Evolutionary conservation across 148 eudicot species (phyloP).

Genomic region (Chenopodium formosanum): DNA sequence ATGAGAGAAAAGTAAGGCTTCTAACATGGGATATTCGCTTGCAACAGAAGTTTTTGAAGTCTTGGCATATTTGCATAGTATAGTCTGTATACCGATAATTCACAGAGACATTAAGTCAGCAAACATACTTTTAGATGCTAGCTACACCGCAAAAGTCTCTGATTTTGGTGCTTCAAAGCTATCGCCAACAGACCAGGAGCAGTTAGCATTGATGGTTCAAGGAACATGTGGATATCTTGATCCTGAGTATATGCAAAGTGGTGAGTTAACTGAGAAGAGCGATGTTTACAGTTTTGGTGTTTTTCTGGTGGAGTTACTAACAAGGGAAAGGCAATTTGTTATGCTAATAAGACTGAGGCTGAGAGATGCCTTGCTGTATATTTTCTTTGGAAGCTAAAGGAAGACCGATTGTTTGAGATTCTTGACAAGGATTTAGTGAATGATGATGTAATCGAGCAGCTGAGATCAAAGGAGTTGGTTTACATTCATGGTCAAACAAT

Average conservation of each 20-base stretch:
- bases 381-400: not conserved
- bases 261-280: conserved; percentile 9
- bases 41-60: conserved; percentile 8
- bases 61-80: conserved; percentile 11
- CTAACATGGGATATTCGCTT: conserved; percentile 13
- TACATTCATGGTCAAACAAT: too few relatives aligned
- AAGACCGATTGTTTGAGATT: not conserved
- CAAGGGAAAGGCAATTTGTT: conserved; percentile 1
- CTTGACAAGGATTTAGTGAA: not conserved
- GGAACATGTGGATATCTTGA: conserved; percentile 19
- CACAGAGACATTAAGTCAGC: not conserved
- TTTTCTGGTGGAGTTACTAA: conserved; percentile 9
- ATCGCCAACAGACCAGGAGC: conserved; percentile 4
- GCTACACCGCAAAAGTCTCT: conserved; percentile 13
- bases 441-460: not conserved
- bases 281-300: conserved; percentile 23
- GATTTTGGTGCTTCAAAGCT: conserved; percentile 20
- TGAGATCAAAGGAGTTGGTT: not conserved
- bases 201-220: conserved; percentile 9
- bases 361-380: conserved; percentile 8
- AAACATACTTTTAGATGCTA: conserved; percentile 11
- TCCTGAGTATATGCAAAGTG: conserved; percentile 14
- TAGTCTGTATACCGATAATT: conserved; percentile 12
- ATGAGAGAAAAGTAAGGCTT: conserved; percentile 2
- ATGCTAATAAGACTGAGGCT: not conserved